Conservation (phyloP, 2,329 filamentous ascomycete genomes). For the Alternaria angustiovoidea region DNA sequence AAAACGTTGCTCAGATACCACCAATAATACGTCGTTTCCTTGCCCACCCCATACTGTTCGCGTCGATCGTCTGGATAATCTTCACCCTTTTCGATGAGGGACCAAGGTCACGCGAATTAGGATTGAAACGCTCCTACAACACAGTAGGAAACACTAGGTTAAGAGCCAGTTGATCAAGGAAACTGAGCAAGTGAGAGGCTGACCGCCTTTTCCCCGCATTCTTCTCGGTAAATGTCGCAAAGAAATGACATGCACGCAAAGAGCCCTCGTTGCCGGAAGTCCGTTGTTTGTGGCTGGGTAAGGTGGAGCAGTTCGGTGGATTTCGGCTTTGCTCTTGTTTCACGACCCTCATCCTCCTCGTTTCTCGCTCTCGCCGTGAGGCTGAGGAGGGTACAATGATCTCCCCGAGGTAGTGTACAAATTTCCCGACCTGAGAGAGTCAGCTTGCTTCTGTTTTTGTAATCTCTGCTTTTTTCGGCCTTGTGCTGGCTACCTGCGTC, state of each 20-base stretch:
- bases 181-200: background rate
- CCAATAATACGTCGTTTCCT: background rate
- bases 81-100: background rate
- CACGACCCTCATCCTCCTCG: background rate
- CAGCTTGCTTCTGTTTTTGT: background rate
- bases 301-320: background rate
- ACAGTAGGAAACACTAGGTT: background rate
- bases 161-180: background rate
- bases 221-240: background rate
- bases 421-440: conserved; percentile 1
- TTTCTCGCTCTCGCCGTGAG: conserved; percentile 1
- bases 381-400: background rate
- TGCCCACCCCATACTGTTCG: conserved; percentile 1
- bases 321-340: conserved; percentile 2
- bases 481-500: background rate
- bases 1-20: conserved; percentile 1
- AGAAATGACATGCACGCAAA: background rate
- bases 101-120: background rate
- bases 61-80: background rate
- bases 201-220: conserved; percentile 3
- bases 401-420: background rate
- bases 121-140: conserved; percentile 2
- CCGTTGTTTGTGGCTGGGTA: background rate
- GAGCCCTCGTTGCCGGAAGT: background rate
- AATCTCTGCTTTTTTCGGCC: background rate